Evolutionary conservation across 108 stramenopile species (phyloP).

Genomic region (Nannochloropsis salina): DNA sequence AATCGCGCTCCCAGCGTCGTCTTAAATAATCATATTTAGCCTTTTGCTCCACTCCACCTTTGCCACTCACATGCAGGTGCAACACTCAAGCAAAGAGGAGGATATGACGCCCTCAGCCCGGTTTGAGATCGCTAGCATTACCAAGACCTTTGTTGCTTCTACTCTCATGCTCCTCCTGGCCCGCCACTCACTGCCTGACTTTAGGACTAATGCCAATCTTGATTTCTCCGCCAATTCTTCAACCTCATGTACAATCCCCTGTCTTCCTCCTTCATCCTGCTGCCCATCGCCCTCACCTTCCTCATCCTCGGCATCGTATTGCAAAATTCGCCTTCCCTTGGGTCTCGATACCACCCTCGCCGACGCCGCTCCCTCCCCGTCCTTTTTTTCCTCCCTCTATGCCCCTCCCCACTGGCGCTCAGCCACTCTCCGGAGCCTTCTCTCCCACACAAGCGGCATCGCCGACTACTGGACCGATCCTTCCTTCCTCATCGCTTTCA

Average conservation of each 20-base stretch:
- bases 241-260: not conserved
- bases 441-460: not conserved
- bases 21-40: too few relatives aligned
- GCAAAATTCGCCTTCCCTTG: not conserved
- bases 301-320: not conserved
- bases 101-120: not conserved
- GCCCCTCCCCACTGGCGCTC: not conserved
- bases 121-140: not conserved
- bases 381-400: not conserved
- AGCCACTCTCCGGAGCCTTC: not conserved
- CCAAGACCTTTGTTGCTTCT: not conserved
- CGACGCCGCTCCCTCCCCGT: not conserved
- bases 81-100: too few relatives aligned
- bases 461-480: slow-evolving; percentile 5
- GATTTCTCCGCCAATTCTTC: not conserved
- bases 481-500: not conserved
- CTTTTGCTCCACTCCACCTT: too few relatives aligned
- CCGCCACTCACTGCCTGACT: not conserved
- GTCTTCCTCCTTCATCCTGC: not conserved
- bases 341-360: not conserved
- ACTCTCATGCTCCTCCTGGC: not conserved
- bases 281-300: not conserved
- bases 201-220: not conserved
- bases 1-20: too few relatives aligned
- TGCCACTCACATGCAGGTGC: too few relatives aligned